Conservation (phyloP, 208 protist species). For the Trichomonas vaginalis region DNA sequence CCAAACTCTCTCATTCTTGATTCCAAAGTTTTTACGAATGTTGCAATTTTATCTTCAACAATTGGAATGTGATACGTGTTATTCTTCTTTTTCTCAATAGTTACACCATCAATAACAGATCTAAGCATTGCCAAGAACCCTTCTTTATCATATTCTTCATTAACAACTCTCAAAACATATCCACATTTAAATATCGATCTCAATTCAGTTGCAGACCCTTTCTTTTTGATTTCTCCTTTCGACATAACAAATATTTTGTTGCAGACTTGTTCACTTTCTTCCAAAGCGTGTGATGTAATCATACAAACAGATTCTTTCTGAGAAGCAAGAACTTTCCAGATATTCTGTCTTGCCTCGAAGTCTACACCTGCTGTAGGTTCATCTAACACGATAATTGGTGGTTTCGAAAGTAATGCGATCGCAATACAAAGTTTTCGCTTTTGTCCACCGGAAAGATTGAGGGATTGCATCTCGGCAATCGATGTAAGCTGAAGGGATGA, state of each 20-base stretch:
- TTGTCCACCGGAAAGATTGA: slow-evolving; percentile 3
- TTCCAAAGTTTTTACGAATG: not conserved
- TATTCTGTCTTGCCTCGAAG: not conserved
- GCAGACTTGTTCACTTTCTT: not conserved
- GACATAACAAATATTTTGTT: not conserved
- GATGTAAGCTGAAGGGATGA: not conserved
- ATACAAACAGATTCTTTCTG: not conserved
- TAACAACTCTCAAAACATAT: not conserved
- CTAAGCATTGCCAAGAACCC: not conserved
- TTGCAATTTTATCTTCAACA: not conserved
- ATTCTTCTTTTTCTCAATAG: not conserved
- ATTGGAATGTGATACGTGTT: not conserved
- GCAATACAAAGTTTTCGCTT: slow-evolving; percentile 15
- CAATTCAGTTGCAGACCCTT: not conserved
- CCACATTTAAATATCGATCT: not conserved
- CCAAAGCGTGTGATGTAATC: not conserved
- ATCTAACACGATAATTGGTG: not conserved
- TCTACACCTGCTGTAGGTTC: slow-evolving; percentile 9
- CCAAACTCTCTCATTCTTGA: not conserved
- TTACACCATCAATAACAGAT: not conserved
- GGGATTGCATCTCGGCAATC: not conserved
- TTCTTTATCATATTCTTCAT: not conserved
- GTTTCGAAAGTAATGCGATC: not conserved
- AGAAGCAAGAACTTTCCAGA: not conserved
- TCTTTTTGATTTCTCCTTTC: not conserved